phyloP scores from a whole-genome alignment of 257 asterid species.

The Striga asiatica region DNA sequence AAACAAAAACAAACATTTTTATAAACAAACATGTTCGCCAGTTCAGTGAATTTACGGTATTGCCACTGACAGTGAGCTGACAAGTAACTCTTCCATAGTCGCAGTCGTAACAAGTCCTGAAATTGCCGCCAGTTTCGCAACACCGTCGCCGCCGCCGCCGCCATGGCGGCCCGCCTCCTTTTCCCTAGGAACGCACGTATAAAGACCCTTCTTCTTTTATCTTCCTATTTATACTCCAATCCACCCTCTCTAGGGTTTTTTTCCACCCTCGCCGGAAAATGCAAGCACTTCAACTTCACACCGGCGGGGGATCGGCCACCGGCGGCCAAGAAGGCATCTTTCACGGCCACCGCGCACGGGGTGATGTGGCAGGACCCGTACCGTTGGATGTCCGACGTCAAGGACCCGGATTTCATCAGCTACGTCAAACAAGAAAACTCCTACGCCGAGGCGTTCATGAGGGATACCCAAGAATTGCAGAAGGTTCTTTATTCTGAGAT shows the following conservation, averaged over 20 bases:
- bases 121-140: slow-evolving; percentile 10
- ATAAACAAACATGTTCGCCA: too few relatives aligned
- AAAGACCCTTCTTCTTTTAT: slow-evolving; percentile 18
- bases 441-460: slow-evolving; percentile 66
- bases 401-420: slow-evolving; percentile 65
- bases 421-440: slow-evolving; percentile 61
- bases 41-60: background rate
- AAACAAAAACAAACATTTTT: too few relatives aligned
- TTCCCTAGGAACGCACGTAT: slow-evolving; percentile 12
- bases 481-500: slow-evolving; percentile 54
- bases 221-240: slow-evolving; percentile 14
- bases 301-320: slow-evolving; percentile 33
- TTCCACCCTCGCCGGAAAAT: slow-evolving; percentile 41
- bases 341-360: slow-evolving; percentile 57
- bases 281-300: slow-evolving; percentile 11
- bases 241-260: slow-evolving; percentile 20
- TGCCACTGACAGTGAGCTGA: slow-evolving; percentile 2
- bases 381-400: slow-evolving; percentile 73
- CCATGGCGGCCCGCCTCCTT: slow-evolving; percentile 33
- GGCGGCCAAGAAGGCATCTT: slow-evolving; percentile 55
- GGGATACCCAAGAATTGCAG: slow-evolving; percentile 48
- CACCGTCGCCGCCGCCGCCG: slow-evolving; percentile 6
- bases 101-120: background rate
- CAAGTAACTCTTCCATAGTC: background rate
- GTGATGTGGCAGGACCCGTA: slow-evolving; percentile 59